Base-by-base conservation (phyloP, 495 filamentous ascomycete genomes). In the Xylaria telfairii region DNA sequence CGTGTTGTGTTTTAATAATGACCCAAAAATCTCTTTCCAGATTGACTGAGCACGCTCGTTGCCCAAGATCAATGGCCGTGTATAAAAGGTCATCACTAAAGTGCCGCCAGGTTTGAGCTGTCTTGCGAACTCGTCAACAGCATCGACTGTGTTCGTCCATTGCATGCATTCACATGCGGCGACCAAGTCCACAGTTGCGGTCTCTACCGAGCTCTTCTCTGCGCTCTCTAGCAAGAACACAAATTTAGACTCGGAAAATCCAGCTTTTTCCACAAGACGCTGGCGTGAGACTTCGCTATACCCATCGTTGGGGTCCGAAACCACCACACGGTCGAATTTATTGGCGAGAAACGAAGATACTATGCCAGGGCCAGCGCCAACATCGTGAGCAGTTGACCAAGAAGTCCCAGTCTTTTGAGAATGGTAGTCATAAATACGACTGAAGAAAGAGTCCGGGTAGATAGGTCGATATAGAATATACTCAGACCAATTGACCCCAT, bases 241-340 rank as follows among this genome's bases (percentile, higher is more conserved):
- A 26, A 78, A 76, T 32, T 75, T 72, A 1, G 65, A 70, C 56
- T 77, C 76, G 8, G 71, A 68, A 5, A 72, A 37, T 32, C 44
- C 65, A 44, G 44, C 15, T 39, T 73, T 37, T 44, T 67, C 46
- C 10, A 73, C 37, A 12, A 78, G 71, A 6, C 74, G 37, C 39
- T 74, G 64, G 21, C 67, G 73, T 0, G 75, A 75, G 32, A 76
- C 39, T 1, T 63, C 60, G 19, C 42, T 60, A 30, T 78, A 77
- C 21, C 73, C 76, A 21, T 76, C 75, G 53, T 77, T 78, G 21
- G 75, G 75, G 42, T 78, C 76, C 17, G 75, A 77, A 4, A 78
- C 71, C 8, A 77, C 67, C 2, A 77, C 73, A 0, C 12, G 63
- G 15, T 72, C 49, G 63, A 78, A 78, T 17, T 24, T 69, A 54